A percentile compares a stretch with the other conserved stretches of the same genome.
These are phyloP conservation scores for Lyophyllum shimeji DNA, from an alignment of 768 basidiomycete genomes.

Conservation along the genomic window DNA sequence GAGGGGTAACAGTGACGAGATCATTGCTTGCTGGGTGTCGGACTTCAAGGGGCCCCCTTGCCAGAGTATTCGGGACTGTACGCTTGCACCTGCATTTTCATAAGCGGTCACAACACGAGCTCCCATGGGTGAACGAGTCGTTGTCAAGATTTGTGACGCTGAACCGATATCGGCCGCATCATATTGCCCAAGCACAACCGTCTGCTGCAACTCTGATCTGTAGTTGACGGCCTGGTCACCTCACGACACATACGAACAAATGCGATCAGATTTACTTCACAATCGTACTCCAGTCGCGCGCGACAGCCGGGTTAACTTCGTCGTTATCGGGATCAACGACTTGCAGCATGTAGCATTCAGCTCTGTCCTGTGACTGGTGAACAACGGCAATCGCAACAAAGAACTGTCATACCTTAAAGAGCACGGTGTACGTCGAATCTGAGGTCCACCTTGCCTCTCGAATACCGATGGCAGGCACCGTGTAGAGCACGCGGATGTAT, in stretches of 20 bases:
- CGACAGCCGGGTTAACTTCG: constrained; percentile 12
- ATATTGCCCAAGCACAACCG: constrained; percentile 13
- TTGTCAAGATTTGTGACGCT: constrained; percentile 20
- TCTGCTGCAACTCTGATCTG: constrained; percentile 17
- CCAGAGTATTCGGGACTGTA: constrained; percentile 25
- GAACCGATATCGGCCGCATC: constrained; percentile 23
- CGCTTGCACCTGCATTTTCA: constrained; percentile 1
- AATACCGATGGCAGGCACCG: constrained; percentile 23
- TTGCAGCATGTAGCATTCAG: constrained; percentile 35
- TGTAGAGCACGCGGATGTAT: constrained; percentile 29
- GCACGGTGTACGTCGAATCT: constrained; percentile 36
- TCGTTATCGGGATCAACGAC: constrained; percentile 36
- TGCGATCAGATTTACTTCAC: constrained; percentile 7
- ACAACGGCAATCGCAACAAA: neutral
- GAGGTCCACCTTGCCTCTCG: constrained; percentile 38
- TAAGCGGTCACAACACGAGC: constrained; percentile 10
- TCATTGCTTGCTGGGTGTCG: constrained; percentile 5
- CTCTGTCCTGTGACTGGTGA: constrained; percentile 32
- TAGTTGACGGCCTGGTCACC: neutral
- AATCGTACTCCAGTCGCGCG: neutral
- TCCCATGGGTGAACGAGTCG: constrained; percentile 12
- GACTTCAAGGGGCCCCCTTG: constrained; percentile 13
- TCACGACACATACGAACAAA: neutral
- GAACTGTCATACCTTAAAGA: constrained; percentile 34
- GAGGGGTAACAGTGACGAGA: constrained; percentile 51